These are phyloP conservation scores for Syzygium grande DNA, from an alignment of 345 rosid species.

Conservation along the genomic window DNA sequence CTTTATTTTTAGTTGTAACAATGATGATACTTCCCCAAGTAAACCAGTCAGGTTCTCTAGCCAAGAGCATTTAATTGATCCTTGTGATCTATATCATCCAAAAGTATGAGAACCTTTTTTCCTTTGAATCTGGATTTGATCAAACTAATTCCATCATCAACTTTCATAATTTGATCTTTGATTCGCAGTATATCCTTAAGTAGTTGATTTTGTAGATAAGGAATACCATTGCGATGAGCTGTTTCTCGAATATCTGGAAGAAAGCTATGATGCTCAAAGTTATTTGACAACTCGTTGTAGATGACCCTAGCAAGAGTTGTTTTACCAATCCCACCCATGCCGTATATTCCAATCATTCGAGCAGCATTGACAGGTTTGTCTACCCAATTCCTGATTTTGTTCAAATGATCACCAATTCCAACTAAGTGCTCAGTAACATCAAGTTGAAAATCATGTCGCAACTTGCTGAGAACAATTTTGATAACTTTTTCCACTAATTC, in stretches of 20 bases:
- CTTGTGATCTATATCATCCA: not conserved
- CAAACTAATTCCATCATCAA: not conserved
- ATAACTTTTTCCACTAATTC: not conserved
- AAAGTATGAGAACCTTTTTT: not conserved
- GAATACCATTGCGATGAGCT: not conserved
- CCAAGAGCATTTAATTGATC: not conserved
- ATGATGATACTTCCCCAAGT: not conserved
- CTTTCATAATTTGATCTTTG: not conserved
- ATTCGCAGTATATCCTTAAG: not conserved
- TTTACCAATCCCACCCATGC: not conserved
- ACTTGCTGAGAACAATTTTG: not conserved
- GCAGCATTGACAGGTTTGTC: not conserved
- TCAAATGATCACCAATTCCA: not conserved
- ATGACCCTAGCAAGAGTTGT: not conserved
- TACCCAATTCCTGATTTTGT: not conserved
- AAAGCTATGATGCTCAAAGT: not conserved
- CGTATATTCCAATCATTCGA: not conserved
- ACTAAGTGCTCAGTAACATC: not conserved
- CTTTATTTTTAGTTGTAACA: not conserved
- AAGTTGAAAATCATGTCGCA: not conserved
- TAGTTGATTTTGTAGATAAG: not conserved
- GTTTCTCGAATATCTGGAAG: not conserved
- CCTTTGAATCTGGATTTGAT: not conserved
- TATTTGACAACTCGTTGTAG: not conserved
- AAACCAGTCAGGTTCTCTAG: not conserved